Base-by-base conservation (phyloP, 1,284 basidiomycete genomes). In the Leccinum cinnamomeum region DNA sequence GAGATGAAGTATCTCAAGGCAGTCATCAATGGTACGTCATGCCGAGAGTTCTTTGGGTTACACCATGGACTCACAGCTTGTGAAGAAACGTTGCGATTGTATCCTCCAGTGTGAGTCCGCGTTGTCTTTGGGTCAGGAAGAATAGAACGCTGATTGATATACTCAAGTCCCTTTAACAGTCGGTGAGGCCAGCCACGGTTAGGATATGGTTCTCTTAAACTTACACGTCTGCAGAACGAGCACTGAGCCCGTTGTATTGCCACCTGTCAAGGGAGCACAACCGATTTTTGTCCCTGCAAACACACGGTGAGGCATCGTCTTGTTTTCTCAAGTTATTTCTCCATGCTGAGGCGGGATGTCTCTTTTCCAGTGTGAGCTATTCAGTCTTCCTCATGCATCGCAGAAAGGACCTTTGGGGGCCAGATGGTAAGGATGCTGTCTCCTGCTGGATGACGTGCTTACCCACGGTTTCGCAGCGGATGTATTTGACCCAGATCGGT, bases 1-100 rank as follows among this genome's bases (percentile, higher is more conserved):
- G 77, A 79, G 1, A 85, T 88, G 81, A 86, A 82, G 66, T 88
- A 83, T 65, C 62, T 87, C 16, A 76, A 79, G 35, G 86, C 86
- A 18, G 80, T 88, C 18, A 80, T 88, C 41, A 88, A 88, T 57
- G 86, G 84, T 84, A 64, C 7, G 78, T 65, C 3, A 18, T 20
- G 25, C 16, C 20, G 20, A 2, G 20, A 37, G 33, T 18, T 4
- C 18, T 20, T 30, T 50, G 7, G 16, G 23, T 5, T n/a, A 14
- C 7, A 25, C 46, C 18, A 30, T 53, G 46, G 14, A 58, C 55
- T 60, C 23, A 56, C 14, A n/a, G 1, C 11, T 12, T n/a, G 4
- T 62, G 28, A 56, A 84, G 87, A 89, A 73, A 84, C 83, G 0
- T 71, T 88, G 57, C 78, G 87, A n/a, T 67, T 89, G 8, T 88